phyloP scores from a whole-genome alignment of 345 rosid species.

The Gossypium mustelinum region DNA sequence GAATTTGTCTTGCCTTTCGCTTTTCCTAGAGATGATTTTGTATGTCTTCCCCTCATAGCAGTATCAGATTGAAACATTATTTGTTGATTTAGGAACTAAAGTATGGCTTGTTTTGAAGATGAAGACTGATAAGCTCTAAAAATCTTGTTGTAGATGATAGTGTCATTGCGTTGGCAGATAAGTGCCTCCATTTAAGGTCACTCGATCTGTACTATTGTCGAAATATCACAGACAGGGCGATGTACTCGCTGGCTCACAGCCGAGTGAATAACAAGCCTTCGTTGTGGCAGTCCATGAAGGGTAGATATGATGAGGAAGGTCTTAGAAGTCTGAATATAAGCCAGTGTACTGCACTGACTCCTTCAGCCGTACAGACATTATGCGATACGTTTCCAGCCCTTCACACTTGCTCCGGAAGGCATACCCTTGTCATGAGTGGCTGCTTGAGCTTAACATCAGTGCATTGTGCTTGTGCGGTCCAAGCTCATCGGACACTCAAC shows the following conservation, averaged over 20 bases:
- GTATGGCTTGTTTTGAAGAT: not conserved
- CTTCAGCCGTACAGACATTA: conserved; percentile 86
- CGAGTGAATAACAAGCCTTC: conserved; percentile 59
- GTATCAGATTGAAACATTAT: not conserved
- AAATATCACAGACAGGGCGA: conserved; percentile 83
- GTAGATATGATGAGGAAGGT: conserved; percentile 62
- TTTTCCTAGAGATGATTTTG: too few species aligned
- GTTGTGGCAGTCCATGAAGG: conserved; percentile 55
- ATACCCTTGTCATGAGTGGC: conserved; percentile 96
- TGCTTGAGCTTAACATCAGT: conserved; percentile 85
- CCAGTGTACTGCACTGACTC: conserved; percentile 95
- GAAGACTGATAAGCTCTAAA: not conserved
- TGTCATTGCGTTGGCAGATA: conserved; percentile 76
- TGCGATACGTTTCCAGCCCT: conserved; percentile 93
- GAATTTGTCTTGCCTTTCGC: not conserved
- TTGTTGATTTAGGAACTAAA: conserved; percentile 5
- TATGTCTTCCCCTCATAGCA: not conserved
- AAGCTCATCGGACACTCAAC: conserved; percentile 53
- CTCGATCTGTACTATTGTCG: conserved; percentile 86
- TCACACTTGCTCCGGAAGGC: conserved; percentile 93
- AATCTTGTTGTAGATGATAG: conserved; percentile 58
- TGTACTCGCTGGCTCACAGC: conserved; percentile 74
- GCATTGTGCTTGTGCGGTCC: conserved; percentile 81
- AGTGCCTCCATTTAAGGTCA: conserved; percentile 72
- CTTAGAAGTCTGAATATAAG: conserved; percentile 87